These are phyloP conservation scores for Groenewaldozyma sp. DNA, from an alignment of 1,139 yeast genomes.

Conservation along the genomic window DNA sequence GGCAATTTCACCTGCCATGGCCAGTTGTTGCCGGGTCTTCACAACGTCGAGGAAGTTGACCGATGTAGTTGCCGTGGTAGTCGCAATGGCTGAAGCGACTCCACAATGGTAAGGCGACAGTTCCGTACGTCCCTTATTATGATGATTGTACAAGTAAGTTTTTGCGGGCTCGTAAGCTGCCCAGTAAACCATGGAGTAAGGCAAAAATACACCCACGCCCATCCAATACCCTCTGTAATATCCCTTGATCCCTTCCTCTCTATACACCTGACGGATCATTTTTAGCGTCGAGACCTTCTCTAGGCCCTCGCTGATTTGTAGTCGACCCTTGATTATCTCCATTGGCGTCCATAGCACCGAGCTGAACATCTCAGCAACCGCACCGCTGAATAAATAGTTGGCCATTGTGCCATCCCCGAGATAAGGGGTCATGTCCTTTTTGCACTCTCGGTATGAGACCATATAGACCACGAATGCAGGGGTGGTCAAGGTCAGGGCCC, in stretches of 20 bases:
- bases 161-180: conserved; percentile 23
- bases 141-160: conserved; percentile 5
- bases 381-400: conserved; percentile 33
- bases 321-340: conserved; percentile 37
- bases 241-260: conserved; percentile 31
- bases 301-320: conserved; percentile 28
- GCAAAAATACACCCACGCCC: conserved; percentile 34
- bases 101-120: conserved; percentile 27
- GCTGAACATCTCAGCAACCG: conserved; percentile 34
- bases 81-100: conserved; percentile 31
- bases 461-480: conserved; percentile 37
- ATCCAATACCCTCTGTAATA: conserved; percentile 38
- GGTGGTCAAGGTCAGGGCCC: conserved; percentile 33
- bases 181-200: conserved; percentile 37
- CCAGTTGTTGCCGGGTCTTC: conserved; percentile 37
- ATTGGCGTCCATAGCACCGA: conserved; percentile 39
- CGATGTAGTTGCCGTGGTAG: conserved; percentile 31
- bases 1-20: conserved; percentile 32
- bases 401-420: conserved; percentile 29
- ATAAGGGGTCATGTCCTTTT: conserved; percentile 30
- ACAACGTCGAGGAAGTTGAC: conserved; percentile 36
- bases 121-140: conserved; percentile 8
- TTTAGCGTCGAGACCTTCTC: conserved; percentile 15
- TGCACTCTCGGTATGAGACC: conserved; percentile 35
- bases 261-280: conserved; percentile 24